Percentiles rank a stretch among this genome's conserved stretches.
phyloP scores from a whole-genome alignment of 2,329 filamentous ascomycete species.

The Stagonosporopsis cucurbitacearum region DNA sequence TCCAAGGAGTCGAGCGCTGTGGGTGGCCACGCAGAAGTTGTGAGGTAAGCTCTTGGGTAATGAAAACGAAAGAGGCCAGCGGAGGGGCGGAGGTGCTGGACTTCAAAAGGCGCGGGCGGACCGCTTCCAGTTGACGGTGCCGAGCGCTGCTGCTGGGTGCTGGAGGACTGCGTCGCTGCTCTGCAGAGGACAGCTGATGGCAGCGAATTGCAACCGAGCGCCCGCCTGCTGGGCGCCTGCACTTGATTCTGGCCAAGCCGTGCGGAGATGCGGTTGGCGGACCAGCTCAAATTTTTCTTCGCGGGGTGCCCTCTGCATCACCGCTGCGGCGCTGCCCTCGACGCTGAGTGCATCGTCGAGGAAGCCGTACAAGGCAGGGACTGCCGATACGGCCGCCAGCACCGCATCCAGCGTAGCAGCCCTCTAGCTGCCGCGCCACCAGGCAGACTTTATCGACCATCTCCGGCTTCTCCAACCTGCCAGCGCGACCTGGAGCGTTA shows the following conservation, averaged over 20 bases:
- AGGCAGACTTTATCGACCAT: constrained; percentile 26
- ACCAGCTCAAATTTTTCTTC: constrained; percentile 37
- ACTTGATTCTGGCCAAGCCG: constrained; percentile 29
- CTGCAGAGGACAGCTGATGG: constrained; percentile 24
- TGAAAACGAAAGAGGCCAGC: constrained; percentile 49
- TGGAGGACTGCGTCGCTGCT: constrained; percentile 26
- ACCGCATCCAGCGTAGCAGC: constrained; percentile 13
- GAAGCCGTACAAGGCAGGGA: constrained; percentile 25
- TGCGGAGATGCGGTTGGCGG: constrained; percentile 27
- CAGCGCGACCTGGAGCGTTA: constrained; percentile 19
- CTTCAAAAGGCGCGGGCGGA: constrained; percentile 44
- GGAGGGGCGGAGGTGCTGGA: constrained; percentile 44
- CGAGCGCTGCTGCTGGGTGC: constrained; percentile 28
- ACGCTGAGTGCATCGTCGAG: constrained; percentile 23
- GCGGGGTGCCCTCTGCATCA: constrained; percentile 31
- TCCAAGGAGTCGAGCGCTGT: constrained; percentile 33
- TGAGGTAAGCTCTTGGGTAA: constrained; percentile 59
- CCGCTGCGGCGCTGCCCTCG: constrained; percentile 18
- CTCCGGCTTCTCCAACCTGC: constrained; percentile 45
- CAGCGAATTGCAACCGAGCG: constrained; percentile 32
- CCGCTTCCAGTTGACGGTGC: constrained; percentile 27
- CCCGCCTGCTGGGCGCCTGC: constrained; percentile 17
- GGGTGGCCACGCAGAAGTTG: constrained; percentile 50
- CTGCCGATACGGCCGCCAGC: constrained; percentile 27
- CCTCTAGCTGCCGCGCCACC: constrained; percentile 33